Evolutionary conservation across 768 basidiomycete genomes (phyloP), one percentile per base, ranked within the genome.

Genomic region (Amanita jacksonii): DNA sequence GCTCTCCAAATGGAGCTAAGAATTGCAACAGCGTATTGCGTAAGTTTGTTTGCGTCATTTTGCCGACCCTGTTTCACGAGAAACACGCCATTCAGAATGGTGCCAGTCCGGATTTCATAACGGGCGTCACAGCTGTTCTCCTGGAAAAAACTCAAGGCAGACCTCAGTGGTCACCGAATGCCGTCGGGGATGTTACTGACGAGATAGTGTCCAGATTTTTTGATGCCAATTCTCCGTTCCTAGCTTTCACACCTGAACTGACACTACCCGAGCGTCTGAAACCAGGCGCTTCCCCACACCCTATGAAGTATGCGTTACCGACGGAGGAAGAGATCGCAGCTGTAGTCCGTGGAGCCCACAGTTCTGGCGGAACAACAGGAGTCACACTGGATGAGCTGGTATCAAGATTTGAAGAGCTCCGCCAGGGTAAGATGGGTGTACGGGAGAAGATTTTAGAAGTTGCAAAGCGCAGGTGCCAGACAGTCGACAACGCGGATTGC

Each of bases 1-100:
- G 77, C 77, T 1, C 66, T 98, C 48, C 66, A 83, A 51, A 89
- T 85, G 79, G 94, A 98, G 57, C 68, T 92, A 51, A 77, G 76
- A 52, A 84, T 97, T 55, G 92, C 89, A 15, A 79, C 85, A 25
- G 91, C 90, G 12, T 94, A 79, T 61, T 87, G 86, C 53, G 92
- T 93, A 62, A 68, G 89, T 76, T 46, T 42, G 50, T 25, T 49
- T 24, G 18, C 23, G 38, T 32, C 46, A 47, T 43, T 41, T 38
- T 31, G 53, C 19, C 47, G 36, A 45, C 37, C 48, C 45, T 35
- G 46, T 35, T 54, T 22, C 51, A 41, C 43, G 44, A 43, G 38
- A 46, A 47, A 59, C 39, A 43, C 31, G 38, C 43, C 47, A 42
- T 51, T 15, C 56, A 92, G 91, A 78, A 67, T 52, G 79, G 77